Evolutionary conservation across 345 rosid genomes (phyloP).

Genomic region (Arabidopsis arenosa): DNA sequence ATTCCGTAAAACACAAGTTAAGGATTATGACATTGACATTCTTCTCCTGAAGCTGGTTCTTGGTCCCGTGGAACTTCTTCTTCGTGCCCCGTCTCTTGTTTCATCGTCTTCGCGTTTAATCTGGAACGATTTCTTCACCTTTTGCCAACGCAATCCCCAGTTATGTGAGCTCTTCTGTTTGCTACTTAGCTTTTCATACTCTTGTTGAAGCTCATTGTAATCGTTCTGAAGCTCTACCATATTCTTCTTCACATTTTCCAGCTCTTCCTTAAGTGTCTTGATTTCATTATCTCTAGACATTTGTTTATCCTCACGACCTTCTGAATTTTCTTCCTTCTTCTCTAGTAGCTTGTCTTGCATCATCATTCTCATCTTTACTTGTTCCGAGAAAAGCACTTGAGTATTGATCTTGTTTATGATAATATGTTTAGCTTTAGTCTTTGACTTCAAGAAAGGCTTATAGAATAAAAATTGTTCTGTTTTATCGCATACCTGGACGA

Average conservation of each 20-base stretch:
- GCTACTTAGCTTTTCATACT: slow-evolving; percentile 57
- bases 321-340: slow-evolving; percentile 48
- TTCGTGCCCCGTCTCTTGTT: slow-evolving; percentile 42
- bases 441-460: slow-evolving; percentile 1
- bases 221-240: slow-evolving; percentile 71
- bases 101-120: slow-evolving; percentile 52
- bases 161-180: slow-evolving; percentile 49
- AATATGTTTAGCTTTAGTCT: neutral
- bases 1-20: slow-evolving; percentile 5
- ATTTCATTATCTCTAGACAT: slow-evolving; percentile 56
- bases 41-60: slow-evolving; percentile 50
- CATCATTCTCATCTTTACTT: slow-evolving; percentile 75
- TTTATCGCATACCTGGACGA: slow-evolving; percentile 66
- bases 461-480: slow-evolving; percentile 11
- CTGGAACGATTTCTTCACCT: slow-evolving; percentile 59
- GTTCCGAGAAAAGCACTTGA: slow-evolving; percentile 83
- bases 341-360: slow-evolving; percentile 62
- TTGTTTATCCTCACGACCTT: slow-evolving; percentile 50
- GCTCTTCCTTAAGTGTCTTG: slow-evolving; percentile 60
- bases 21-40: slow-evolving; percentile 52
- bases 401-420: slow-evolving; percentile 30
- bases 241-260: slow-evolving; percentile 58
- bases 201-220: slow-evolving; percentile 68
- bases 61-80: slow-evolving; percentile 32
- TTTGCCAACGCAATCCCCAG: slow-evolving; percentile 61